Conservation (phyloP, 768 basidiomycete genomes). For the Sporobolomyces pararoseus region DNA sequence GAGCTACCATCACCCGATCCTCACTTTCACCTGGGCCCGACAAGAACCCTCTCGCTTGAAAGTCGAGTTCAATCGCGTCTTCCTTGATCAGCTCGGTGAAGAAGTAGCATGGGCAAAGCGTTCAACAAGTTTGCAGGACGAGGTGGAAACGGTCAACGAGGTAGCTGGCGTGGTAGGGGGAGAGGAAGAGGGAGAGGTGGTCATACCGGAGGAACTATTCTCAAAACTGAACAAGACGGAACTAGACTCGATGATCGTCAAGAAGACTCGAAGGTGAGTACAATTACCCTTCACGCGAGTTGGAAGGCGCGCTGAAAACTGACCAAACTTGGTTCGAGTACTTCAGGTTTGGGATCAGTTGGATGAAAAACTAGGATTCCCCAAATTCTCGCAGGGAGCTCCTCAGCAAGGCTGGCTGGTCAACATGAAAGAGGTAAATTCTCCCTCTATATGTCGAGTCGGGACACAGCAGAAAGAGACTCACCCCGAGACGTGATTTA, state of each 20-base stretch:
- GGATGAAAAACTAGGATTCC: constrained; percentile 89
- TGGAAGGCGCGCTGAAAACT: background rate
- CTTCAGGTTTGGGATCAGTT: constrained; percentile 63
- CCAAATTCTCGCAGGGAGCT: constrained; percentile 70
- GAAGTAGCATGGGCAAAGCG: constrained; percentile 18
- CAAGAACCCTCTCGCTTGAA: no score
- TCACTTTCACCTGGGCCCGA: no score
- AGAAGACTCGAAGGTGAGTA: constrained; percentile 34
- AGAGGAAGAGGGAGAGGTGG: constrained; percentile 31
- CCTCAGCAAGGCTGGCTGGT: constrained; percentile 86
- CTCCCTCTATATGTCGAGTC: background rate
- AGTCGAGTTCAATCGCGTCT: no score
- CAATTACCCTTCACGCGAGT: background rate
- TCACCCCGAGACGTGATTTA: background rate
- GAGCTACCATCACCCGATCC: no score
- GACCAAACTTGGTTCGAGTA: background rate
- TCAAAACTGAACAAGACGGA: constrained; percentile 34
- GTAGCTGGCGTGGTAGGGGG: constrained; percentile 16
- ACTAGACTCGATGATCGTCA: constrained; percentile 26
- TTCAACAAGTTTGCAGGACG: constrained; percentile 37
- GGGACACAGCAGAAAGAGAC: background rate
- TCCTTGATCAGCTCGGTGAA: no score
- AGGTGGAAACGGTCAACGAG: constrained; percentile 3
- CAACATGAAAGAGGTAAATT: constrained; percentile 88
- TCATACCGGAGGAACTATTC: constrained; percentile 44